A percentile compares a stretch with the other conserved stretches of the same genome.
Evolutionary conservation across 495 filamentous ascomycete species (phyloP).

Genomic region (Penicillium angulare): DNA sequence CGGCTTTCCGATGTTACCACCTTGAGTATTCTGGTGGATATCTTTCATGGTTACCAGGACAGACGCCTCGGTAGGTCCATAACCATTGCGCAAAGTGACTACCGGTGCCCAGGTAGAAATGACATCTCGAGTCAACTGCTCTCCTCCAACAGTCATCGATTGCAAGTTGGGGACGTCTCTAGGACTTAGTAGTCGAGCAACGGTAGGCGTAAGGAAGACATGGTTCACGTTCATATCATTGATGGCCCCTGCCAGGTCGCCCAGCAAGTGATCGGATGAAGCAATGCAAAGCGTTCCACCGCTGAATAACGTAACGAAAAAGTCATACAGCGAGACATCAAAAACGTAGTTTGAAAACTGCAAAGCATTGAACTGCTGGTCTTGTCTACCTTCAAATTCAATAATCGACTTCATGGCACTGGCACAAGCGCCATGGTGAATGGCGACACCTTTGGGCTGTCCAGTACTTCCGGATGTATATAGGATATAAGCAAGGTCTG

Average conservation of each 20-base stretch:
- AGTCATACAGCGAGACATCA: slow-evolving; percentile 15
- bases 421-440: slow-evolving; percentile 33
- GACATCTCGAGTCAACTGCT: slow-evolving; percentile 21
- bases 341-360: slow-evolving; percentile 19
- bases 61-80: slow-evolving; percentile 28
- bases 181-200: slow-evolving; percentile 24
- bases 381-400: no score
- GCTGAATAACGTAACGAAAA: slow-evolving; percentile 12
- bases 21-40: slow-evolving; percentile 6
- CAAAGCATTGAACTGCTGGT: neutral
- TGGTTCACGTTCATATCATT: slow-evolving; percentile 19
- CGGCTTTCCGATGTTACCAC: slow-evolving; percentile 25
- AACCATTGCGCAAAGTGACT: slow-evolving; percentile 20
- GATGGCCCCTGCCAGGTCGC: slow-evolving; percentile 32
- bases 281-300: slow-evolving; percentile 24
- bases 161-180: slow-evolving; percentile 16
- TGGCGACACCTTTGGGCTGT: slow-evolving; percentile 40
- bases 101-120: slow-evolving; percentile 16
- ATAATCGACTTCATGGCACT: no score
- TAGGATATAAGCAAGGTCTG: slow-evolving; percentile 18
- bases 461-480: slow-evolving; percentile 43
- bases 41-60: slow-evolving; percentile 17
- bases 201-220: slow-evolving; percentile 26
- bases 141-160: slow-evolving; percentile 25
- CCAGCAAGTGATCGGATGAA: slow-evolving; percentile 11